These are phyloP conservation scores for Achaetomium macrosporum DNA, from an alignment of 2,329 filamentous ascomycete species.

Conservation along the genomic window DNA sequence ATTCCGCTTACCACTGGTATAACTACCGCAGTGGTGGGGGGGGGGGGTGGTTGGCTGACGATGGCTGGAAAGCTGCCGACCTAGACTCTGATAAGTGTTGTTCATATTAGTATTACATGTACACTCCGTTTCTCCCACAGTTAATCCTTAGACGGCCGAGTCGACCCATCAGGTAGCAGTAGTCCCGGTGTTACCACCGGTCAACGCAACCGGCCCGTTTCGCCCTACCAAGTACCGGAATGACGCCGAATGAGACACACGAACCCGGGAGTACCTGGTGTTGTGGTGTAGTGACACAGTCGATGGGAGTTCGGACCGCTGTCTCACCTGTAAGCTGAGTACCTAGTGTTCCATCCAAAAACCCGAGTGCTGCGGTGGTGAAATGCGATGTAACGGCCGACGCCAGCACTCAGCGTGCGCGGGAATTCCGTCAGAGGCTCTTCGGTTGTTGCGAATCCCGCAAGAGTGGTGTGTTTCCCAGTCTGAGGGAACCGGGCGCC, in stretches of 20 bases:
- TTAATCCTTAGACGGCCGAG: no score
- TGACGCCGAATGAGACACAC: slow-evolving; percentile 1
- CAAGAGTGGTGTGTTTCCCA: background rate
- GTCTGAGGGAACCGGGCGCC: no score
- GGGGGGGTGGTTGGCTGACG: background rate
- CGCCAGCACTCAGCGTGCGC: slow-evolving; percentile 6
- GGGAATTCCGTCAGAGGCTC: slow-evolving; percentile 19
- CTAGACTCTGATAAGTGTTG: no score
- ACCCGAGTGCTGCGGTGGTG: slow-evolving; percentile 23
- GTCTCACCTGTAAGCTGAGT: background rate
- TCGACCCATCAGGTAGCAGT: background rate
- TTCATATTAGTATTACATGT: no score
- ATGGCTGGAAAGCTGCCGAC: background rate
- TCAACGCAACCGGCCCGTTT: slow-evolving; percentile 4
- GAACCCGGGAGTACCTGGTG: background rate
- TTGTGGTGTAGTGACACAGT: background rate
- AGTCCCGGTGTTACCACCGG: background rate
- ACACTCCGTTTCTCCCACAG: no score
- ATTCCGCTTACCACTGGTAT: background rate
- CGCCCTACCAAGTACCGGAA: slow-evolving; percentile 1
- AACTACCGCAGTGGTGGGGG: background rate
- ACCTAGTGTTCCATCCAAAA: slow-evolving; percentile 22
- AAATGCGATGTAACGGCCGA: slow-evolving; percentile 26
- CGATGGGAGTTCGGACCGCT: background rate
- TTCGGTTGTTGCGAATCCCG: slow-evolving; percentile 19